These are phyloP conservation scores for Cladophialophora exuberans DNA, from an alignment of 2,329 filamentous ascomycete genomes.

Conservation along the genomic window DNA sequence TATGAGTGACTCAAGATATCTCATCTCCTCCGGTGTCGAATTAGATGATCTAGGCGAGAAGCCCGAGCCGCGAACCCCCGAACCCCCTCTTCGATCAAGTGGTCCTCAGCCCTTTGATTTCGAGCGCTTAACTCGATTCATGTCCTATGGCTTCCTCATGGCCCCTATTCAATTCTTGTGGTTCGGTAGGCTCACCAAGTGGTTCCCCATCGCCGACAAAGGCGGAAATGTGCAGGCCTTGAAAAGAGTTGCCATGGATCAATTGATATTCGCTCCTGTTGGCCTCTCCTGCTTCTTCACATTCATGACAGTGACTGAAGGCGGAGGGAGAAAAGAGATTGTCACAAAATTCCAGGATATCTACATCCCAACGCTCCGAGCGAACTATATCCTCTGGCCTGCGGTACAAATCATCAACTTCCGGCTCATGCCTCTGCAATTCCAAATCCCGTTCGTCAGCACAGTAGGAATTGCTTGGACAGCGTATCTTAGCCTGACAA, in stretches of 20 bases:
- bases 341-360: slow-evolving; percentile 87
- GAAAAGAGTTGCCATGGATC: slow-evolving; percentile 90
- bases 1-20: slow-evolving; percentile 56
- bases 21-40: slow-evolving; percentile 69
- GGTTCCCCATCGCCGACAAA: slow-evolving; percentile 82
- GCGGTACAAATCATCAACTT: slow-evolving; percentile 97
- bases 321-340: slow-evolving; percentile 80
- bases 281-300: slow-evolving; percentile 89
- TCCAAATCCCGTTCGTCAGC: slow-evolving; percentile 95
- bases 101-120: slow-evolving; percentile 90
- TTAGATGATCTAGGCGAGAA: slow-evolving; percentile 87
- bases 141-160: slow-evolving; percentile 97
- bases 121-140: slow-evolving; percentile 89
- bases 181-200: slow-evolving; percentile 81
- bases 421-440: slow-evolving; percentile 89
- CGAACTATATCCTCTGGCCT: slow-evolving; percentile 95
- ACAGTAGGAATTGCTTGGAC: slow-evolving; percentile 97
- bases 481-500: slow-evolving; percentile 89
- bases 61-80: slow-evolving; percentile 65
- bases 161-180: slow-evolving; percentile 93
- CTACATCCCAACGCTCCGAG: slow-evolving; percentile 90
- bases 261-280: slow-evolving; percentile 88
- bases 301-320: slow-evolving; percentile 94
- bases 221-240: slow-evolving; percentile 75
- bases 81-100: slow-evolving; percentile 65